Percentiles rank a stretch among this genome's conserved stretches.
phyloP scores from a whole-genome alignment of 164 flowering plant genomes.

The Stephania yunnanensis region DNA sequence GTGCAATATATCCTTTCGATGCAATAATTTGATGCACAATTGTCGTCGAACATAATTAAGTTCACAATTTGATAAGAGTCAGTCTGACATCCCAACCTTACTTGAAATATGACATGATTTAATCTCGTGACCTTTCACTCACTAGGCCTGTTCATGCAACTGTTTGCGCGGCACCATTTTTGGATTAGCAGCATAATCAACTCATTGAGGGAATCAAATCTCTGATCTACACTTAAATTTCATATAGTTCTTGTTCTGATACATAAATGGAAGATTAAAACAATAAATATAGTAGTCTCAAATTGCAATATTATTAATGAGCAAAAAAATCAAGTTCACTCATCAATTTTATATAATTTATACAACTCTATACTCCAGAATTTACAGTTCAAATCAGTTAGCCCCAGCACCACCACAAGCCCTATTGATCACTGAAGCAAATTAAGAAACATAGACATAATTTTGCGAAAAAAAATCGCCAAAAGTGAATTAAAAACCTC shows the following conservation, averaged over 20 bases:
- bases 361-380: constrained; percentile 20
- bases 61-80: too few species aligned
- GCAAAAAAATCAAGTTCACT: background rate
- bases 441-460: constrained; percentile 3
- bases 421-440: constrained; percentile 22
- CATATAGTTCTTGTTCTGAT: background rate
- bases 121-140: too few species aligned
- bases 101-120: too few species aligned
- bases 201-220: background rate
- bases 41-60: too few species aligned
- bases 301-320: background rate
- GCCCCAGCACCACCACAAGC: constrained; percentile 18
- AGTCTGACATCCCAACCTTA: too few species aligned
- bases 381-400: constrained; percentile 24
- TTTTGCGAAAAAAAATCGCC: background rate
- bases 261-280: background rate
- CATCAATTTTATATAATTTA: constrained; percentile 21
- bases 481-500: background rate
- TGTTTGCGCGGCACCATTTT: too few species aligned
- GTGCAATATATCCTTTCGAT: too few species aligned
- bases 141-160: too few species aligned
- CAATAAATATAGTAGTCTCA: background rate
- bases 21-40: too few species aligned
- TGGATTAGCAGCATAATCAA: too few species aligned
- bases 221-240: background rate